These are phyloP conservation scores for Candida smagusa DNA, from an alignment of 1,139 yeast species.

Conservation along the genomic window DNA sequence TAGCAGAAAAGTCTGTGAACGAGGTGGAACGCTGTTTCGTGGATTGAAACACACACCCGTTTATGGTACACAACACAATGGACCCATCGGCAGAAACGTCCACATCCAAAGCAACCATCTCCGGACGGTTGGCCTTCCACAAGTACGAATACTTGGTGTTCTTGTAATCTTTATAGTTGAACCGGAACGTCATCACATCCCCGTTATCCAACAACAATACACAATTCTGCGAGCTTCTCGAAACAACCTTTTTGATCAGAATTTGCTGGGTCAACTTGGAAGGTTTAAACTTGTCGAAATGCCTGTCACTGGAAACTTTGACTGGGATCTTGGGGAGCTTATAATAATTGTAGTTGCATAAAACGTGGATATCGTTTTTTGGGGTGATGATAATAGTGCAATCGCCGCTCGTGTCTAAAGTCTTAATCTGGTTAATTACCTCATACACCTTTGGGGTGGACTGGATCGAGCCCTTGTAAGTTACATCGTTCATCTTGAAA, in stretches of 20 bases:
- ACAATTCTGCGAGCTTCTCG: conserved; percentile 34
- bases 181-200: conserved; percentile 40
- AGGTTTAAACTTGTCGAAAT: conserved; percentile 56
- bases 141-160: conserved; percentile 36
- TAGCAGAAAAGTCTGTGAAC: conserved; percentile 27
- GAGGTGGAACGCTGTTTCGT: conserved; percentile 31
- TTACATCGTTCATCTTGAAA: conserved; percentile 25
- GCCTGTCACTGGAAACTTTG: conserved; percentile 30
- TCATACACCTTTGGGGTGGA: conserved; percentile 42
- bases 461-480: conserved; percentile 34
- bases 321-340: conserved; percentile 42
- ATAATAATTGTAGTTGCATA: conserved; percentile 56
- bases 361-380: conserved; percentile 61
- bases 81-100: conserved; percentile 72
- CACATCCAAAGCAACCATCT: conserved; percentile 54
- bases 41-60: conserved; percentile 59
- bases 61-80: conserved; percentile 59
- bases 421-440: conserved; percentile 50
- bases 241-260: conserved; percentile 28
- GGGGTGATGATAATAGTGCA: conserved; percentile 66
- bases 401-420: conserved; percentile 64
- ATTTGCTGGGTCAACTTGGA: conserved; percentile 41
- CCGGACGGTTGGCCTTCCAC: conserved; percentile 56
- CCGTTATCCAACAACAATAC: conserved; percentile 53
- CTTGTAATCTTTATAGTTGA: conserved; percentile 24